Percentiles rank a stretch among this genome's conserved stretches.
Evolutionary conservation across 257 asterid species (phyloP).

Genomic region (Thymus quinquecostatus): DNA sequence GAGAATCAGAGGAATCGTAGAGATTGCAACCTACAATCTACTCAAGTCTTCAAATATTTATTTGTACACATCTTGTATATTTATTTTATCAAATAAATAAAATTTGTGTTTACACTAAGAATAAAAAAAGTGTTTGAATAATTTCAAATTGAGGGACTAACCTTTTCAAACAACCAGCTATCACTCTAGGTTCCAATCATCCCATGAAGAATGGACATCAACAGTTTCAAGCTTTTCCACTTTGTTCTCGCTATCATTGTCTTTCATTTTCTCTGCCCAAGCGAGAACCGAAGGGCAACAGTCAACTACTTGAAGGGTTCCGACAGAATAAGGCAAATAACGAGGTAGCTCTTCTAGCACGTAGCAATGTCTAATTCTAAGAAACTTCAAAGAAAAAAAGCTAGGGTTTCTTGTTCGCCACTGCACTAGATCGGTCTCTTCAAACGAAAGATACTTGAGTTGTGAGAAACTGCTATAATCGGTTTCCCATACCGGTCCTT

Average conservation of each 20-base stretch:
- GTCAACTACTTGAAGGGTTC: background rate
- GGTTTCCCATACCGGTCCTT: conserved; percentile 13
- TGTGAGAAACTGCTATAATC: background rate
- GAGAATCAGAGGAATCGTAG: no score
- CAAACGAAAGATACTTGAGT: background rate
- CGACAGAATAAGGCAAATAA: background rate
- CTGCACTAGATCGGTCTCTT: conserved; percentile 8
- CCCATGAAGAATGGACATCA: conserved; percentile 9
- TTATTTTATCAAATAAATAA: no score
- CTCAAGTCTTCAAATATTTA: no score
- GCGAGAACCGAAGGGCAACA: background rate
- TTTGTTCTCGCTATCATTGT: background rate
- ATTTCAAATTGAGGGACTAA: background rate
- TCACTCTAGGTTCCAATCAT: background rate
- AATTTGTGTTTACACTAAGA: no score
- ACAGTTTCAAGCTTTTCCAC: background rate
- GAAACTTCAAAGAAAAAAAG: background rate
- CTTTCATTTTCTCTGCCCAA: conserved; percentile 8
- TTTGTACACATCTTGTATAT: no score
- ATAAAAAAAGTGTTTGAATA: background rate
- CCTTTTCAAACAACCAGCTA: background rate
- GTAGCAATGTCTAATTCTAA: background rate
- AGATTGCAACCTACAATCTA: no score
- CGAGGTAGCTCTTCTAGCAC: background rate
- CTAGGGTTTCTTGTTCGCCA: conserved; percentile 8